phyloP scores from a whole-genome alignment of 2,329 filamentous ascomycete species.

The Orbilia oligospora region DNA sequence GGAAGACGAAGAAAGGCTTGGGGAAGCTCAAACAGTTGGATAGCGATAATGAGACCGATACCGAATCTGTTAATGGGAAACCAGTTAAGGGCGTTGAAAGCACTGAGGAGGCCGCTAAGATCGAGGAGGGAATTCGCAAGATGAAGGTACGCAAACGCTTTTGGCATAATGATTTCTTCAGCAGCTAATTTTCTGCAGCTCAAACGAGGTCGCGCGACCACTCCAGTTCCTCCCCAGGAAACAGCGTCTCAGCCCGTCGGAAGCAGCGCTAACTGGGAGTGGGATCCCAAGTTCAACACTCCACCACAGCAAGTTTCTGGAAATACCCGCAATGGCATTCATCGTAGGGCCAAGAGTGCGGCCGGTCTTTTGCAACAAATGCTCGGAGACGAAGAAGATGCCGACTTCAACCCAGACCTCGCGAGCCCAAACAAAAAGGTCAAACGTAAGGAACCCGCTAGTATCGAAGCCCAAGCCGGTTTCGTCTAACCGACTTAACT shows the following conservation, averaged over 20 bases:
- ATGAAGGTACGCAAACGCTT: constrained; percentile 49
- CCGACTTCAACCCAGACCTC: constrained; percentile 53
- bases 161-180: no score
- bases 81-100: constrained; percentile 33
- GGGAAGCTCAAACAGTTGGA: constrained; percentile 53
- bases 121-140: constrained; percentile 60
- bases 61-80: constrained; percentile 49
- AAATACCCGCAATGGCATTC: constrained; percentile 55
- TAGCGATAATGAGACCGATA: constrained; percentile 59
- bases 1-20: constrained; percentile 48
- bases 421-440: constrained; percentile 59
- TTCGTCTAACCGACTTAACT: constrained; percentile 31
- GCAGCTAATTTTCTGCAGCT: constrained; percentile 12
- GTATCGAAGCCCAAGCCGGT: constrained; percentile 56
- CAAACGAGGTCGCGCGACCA: constrained; percentile 58
- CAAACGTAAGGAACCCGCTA: constrained; percentile 55
- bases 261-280: constrained; percentile 53
- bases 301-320: constrained; percentile 53
- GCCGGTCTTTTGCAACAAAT: constrained; percentile 57
- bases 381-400: constrained; percentile 48
- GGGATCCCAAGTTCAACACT: constrained; percentile 60
- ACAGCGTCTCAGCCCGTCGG: constrained; percentile 47
- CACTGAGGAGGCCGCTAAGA: constrained; percentile 54
- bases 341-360: constrained; percentile 54
- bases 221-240: constrained; percentile 52